A percentile compares a stretch with the other conserved stretches of the same genome.
phyloP scores from a whole-genome alignment of 176 grass and related monocot species.

The Melocanna baccifera region DNA sequence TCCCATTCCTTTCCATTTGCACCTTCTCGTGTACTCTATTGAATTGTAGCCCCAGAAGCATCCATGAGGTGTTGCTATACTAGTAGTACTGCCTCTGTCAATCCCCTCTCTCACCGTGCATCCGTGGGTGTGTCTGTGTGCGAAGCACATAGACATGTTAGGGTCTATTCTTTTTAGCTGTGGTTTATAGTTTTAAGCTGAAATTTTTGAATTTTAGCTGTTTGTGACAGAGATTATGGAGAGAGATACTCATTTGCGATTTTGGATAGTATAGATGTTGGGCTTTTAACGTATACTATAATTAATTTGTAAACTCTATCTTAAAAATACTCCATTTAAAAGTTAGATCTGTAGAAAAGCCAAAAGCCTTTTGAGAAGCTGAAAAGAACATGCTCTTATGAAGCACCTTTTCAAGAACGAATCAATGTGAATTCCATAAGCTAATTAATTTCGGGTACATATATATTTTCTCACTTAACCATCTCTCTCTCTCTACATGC shows the following conservation, averaged over 20 bases:
- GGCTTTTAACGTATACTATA: too few relatives aligned
- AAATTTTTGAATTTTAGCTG: too few relatives aligned
- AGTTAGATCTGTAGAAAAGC: too few relatives aligned
- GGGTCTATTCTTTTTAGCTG: too few relatives aligned
- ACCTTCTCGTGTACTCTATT: constrained; percentile 36
- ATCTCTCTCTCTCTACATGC: not conserved
- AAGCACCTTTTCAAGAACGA: not conserved
- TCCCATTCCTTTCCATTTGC: constrained; percentile 45
- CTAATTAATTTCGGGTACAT: not conserved
- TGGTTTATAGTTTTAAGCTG: too few relatives aligned
- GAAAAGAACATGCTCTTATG: too few relatives aligned
- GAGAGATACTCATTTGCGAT: too few relatives aligned
- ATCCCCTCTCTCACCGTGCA: not conserved
- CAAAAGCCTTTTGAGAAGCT: too few relatives aligned
- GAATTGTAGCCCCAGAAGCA: constrained; percentile 37
- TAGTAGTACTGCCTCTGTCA: constrained; percentile 12
- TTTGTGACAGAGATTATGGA: too few relatives aligned
- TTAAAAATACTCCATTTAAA: too few relatives aligned
- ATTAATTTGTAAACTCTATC: too few relatives aligned
- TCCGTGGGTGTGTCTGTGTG: not conserved
- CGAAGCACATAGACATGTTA: not conserved
- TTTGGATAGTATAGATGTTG: too few relatives aligned
- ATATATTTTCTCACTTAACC: not conserved
- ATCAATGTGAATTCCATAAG: not conserved
- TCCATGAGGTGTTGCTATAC: constrained; percentile 1